phyloP scores from a whole-genome alignment of 805 yeast genomes.

The Grigorovia humatica region DNA sequence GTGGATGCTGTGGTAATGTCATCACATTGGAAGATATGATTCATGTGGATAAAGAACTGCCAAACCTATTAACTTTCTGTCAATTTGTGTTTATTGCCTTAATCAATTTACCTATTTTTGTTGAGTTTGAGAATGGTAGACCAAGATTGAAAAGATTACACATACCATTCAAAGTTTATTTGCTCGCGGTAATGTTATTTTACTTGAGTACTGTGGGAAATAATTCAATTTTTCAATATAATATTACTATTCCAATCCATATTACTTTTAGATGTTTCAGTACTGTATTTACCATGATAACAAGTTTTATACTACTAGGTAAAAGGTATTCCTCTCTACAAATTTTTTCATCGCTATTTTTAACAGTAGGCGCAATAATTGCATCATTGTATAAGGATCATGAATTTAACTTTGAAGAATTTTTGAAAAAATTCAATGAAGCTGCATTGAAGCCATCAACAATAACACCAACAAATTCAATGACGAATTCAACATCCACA shows the following conservation, averaged over 20 bases:
- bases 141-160: constrained; percentile 25
- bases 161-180: constrained; percentile 37
- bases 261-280: constrained; percentile 58
- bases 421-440: neutral
- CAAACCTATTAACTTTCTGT: constrained; percentile 36
- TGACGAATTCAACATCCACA: no score
- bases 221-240: constrained; percentile 46
- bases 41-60: constrained; percentile 2
- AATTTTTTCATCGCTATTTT: constrained; percentile 38
- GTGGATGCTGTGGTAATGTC: constrained; percentile 70
- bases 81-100: constrained; percentile 47
- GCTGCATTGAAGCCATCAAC: neutral
- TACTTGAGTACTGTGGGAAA: constrained; percentile 43
- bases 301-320: constrained; percentile 40
- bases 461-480: neutral
- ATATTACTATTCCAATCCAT: constrained; percentile 56
- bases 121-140: constrained; percentile 25
- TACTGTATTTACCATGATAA: constrained; percentile 47
- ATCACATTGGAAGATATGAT: constrained; percentile 49
- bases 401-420: constrained; percentile 10
- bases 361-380: constrained; percentile 47
- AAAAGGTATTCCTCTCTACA: constrained; percentile 39
- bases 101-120: constrained; percentile 32
- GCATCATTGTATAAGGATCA: constrained; percentile 29
- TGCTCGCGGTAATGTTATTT: constrained; percentile 39